Evolutionary conservation across 257 asterid species (phyloP), one percentile per base, ranked within the genome.

Genomic region (Solanum pinnatisectum): DNA sequence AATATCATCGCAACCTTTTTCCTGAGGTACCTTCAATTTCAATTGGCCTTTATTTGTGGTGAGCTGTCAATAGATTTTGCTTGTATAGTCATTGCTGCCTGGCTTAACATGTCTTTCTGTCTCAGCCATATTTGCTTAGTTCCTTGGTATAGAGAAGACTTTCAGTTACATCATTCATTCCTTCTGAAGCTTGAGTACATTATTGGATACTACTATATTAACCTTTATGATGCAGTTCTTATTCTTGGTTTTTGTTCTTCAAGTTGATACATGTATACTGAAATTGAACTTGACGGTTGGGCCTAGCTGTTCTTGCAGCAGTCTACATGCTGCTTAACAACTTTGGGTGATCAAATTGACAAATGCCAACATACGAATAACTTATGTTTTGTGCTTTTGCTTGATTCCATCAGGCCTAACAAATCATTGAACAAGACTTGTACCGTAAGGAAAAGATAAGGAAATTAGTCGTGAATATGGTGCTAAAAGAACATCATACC

Each of bases 1-100:
- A 89, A 16, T 67, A 84, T 93, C 90, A 85, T 95, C 88, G 92
- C 94, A 46, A 49, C 73, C 87, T 93, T 94, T 94, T 87, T 93
- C 87, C 79, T 87, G 52, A 86, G 96, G 98, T 94, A 93, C 79
- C 76, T 14, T 73, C 40, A 65, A 23, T 49, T 82, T 49, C 70
- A 49, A 6, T 82, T 82, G 70, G 70, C 42, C 32, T 49, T 82
- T 30, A 22, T 82, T 82, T 82, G 42, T 46, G 68, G 86, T 82
- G 70, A 49, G 70, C 68, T 82, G 42, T 82, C 86, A 49, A 49
- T 82, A 82, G 42, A 82, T 49, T 59, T 46, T 49, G 30, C 85
- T 49, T 46, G 40, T 32, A 46, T 81, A 49, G 68, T 49, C 42
- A 30, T 82, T 81, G 25, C 16, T 79, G 84, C 27, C 68, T 18